Percentiles rank a stretch among this genome's conserved stretches.
phyloP scores from a whole-genome alignment of 495 filamentous ascomycete species.

The Parathielavia hyrcaniae region DNA sequence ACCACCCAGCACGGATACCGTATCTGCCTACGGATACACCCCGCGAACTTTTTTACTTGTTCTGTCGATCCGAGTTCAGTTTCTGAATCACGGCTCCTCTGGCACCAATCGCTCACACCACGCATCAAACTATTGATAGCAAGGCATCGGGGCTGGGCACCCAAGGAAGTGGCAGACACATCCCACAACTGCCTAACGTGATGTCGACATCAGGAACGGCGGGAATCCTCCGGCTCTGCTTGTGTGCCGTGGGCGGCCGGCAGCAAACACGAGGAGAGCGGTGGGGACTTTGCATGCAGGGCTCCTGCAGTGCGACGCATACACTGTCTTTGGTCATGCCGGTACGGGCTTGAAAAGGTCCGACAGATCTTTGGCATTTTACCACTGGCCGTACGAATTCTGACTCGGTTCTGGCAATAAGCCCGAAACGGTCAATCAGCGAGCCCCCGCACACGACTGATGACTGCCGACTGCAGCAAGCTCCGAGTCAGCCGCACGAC shows the following conservation, averaged over 20 bases:
- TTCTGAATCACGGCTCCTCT: neutral
- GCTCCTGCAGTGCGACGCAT: slow-evolving; percentile 13
- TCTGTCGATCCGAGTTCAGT: neutral
- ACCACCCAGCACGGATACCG: neutral
- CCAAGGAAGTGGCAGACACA: neutral
- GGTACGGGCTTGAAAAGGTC: slow-evolving; percentile 5
- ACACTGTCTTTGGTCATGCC: neutral
- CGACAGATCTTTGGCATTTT: neutral
- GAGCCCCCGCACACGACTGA: too few species aligned
- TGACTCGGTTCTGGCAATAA: slow-evolving; percentile 6
- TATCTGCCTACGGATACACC: slow-evolving; percentile 1
- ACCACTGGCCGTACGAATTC: too few species aligned
- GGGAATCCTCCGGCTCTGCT: neutral
- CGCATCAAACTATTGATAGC: neutral
- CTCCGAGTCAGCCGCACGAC: slow-evolving; percentile 7
- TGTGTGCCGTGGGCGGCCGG: neutral
- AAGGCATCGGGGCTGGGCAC: neutral
- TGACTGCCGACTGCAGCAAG: too few species aligned
- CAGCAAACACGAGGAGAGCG: slow-evolving; percentile 2
- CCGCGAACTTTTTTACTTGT: neutral
- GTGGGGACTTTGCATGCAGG: slow-evolving; percentile 2
- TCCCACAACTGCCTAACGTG: neutral
- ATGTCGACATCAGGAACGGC: neutral
- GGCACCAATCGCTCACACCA: neutral
- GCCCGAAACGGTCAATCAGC: neutral